Base-by-base conservation (phyloP, 306 rosid species). In the Pyrus betulifolia region DNA sequence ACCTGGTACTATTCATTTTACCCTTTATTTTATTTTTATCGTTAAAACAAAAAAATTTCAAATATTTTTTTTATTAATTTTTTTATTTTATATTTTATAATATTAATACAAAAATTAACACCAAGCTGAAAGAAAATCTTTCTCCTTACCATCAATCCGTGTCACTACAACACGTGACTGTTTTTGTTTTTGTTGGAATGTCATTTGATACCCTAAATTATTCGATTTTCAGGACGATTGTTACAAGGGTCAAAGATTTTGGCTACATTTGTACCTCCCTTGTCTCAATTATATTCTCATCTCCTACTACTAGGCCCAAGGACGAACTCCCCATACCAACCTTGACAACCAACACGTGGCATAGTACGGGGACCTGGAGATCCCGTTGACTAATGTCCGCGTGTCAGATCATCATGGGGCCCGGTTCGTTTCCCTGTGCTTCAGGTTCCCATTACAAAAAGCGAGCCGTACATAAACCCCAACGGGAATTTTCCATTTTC, bases 361-460 rank as follows among this genome's bases (percentile, higher is more conserved):
- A 28, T 17, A 23, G 9, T 31, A 44, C 61, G n/a, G 21, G 58
- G 22, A 45, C 78, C 10, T 17, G 60, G 30, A 11, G 42, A 45
- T 51, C 70, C 61, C 45, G 77, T 13, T 33, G 21, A 10, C 57
- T 60, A 11, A 9, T 2, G 60, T 3, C n/a, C 69, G 69, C 5
- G 9, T 62, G 59, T 22, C 60, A 45, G 21, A 21, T 61, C 61
- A 45, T 45, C 66, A 28, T 19, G 60, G 23, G 70, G 49, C 49
- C 33, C 40, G 62, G 78, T 21, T 62, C 13, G 78, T 45, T 74
- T 45, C 22, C 22, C 44, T 19, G 12, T 31, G 69, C 18, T 60
- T 60, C 66, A 60, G 66, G 55, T 59, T 73, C 69, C 61, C 77
- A 42, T 18, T n/a, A 13, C 27, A 40, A 28, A 38, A 74, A 73